Conservation (phyloP, 768 basidiomycete species). For the Hemileccinum rubropunctum region DNA sequence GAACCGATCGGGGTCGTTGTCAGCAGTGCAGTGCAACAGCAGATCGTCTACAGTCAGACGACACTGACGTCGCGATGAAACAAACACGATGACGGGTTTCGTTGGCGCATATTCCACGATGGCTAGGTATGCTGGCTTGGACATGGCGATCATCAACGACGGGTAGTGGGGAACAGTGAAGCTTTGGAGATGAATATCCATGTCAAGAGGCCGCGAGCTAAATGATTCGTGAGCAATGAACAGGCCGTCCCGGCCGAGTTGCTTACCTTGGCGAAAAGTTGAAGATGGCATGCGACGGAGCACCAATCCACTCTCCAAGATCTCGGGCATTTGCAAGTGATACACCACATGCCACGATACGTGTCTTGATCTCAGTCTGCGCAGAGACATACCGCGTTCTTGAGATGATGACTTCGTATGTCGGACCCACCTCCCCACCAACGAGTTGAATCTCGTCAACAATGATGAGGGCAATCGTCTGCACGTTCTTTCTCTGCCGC, state of each 20-base stretch:
- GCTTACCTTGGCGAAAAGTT: constrained; percentile 90
- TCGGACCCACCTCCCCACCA: constrained; percentile 92
- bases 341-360: constrained; percentile 92
- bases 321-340: constrained; percentile 95
- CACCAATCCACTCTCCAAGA: constrained; percentile 97
- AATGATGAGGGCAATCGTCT: constrained; percentile 88
- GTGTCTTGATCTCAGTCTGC: constrained; percentile 88
- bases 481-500: constrained; percentile 96
- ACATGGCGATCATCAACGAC: constrained; percentile 98
- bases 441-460: constrained; percentile 95
- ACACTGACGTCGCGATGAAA: constrained; percentile 91
- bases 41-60: constrained; percentile 92
- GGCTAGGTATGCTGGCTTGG: constrained; percentile 94
- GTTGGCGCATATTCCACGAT: constrained; percentile 82
- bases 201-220: constrained; percentile 92
- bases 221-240: constrained; percentile 13
- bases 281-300: constrained; percentile 91
- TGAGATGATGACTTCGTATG: constrained; percentile 95
- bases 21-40: constrained; percentile 82
- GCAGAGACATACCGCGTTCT: constrained; percentile 95
- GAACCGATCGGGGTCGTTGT: constrained; percentile 82
- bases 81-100: constrained; percentile 90
- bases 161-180: constrained; percentile 98
- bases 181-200: constrained; percentile 96
- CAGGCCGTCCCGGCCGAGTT: background rate